Base-by-base conservation (phyloP, 768 basidiomycete genomes). In the Suillus clintonianus region DNA sequence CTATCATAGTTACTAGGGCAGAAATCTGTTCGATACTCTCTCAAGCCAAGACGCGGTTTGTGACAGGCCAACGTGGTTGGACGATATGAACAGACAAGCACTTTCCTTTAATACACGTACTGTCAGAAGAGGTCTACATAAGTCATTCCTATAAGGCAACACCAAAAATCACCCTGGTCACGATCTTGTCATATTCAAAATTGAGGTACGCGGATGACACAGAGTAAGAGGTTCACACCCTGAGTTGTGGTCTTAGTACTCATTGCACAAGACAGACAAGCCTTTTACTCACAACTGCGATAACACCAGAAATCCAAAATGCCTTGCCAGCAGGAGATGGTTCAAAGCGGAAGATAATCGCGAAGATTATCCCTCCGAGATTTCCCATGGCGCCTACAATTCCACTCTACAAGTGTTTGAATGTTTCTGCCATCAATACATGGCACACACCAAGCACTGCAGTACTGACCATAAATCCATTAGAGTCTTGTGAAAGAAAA, bases 281-380 rank as follows among this genome's bases (percentile, higher is more conserved):
- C 15, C 36, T 30, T 9, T 24, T 9, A 66, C 73, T 13, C 11
- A 75, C 79, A 60, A 82, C 65, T 19, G 77, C 77, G 24, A 86
- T 71, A 5, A 77, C 63, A 5, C 85, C 85, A 54, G 76, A 76
- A 43, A 84, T 80, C 81, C 82, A 81, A 62, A 83, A 83, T 0
- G 81, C 77, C 48, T 78, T 80, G 11, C 83, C 82, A 10, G 69
- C 57, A 6, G 78, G 72, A 22, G 71, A 64, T 1, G 77, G 69
- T 48, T 80, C 80, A 70, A 82, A 83, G 15, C 85, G 77, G 61
- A 82, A 85, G 22, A 86, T 69, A 0, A 86, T 65, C 1, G 83
- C 82, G 42, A 80, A 85, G 30, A 82, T 64, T 53, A 86, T 73
- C 4, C 85, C 85, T 5, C 85, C 82, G 56, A 82, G 19, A 74